A percentile compares a stretch with the other conserved stretches of the same genome.
Conservation (phyloP, 345 rosid genomes). For the Eucalyptus cloeziana region DNA sequence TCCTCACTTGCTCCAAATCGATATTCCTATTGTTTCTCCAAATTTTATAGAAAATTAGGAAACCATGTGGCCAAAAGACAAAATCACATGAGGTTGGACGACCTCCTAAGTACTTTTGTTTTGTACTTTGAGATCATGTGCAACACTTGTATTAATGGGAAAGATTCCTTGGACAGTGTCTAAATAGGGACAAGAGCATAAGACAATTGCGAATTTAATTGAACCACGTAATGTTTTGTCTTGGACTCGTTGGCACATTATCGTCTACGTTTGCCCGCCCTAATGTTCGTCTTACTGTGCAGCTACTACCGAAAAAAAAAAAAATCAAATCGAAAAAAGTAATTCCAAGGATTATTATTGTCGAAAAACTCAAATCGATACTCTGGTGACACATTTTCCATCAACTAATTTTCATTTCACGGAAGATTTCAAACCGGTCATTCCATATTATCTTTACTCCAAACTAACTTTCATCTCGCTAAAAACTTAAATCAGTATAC, state of each 20-base stretch:
- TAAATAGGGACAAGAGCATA: neutral
- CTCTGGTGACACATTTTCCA: fast-evolving
- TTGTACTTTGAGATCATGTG: neutral
- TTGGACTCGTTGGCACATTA: neutral
- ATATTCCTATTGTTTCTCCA: neutral
- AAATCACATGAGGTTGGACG: neutral
- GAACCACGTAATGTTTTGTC: neutral
- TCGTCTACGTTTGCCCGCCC: neutral
- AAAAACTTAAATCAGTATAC: neutral
- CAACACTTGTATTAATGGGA: neutral
- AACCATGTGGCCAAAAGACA: neutral
- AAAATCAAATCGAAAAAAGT: no score
- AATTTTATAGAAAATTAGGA: neutral
- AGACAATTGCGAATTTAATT: neutral
- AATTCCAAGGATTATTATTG: neutral
- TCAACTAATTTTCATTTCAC: no score
- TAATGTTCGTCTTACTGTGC: neutral
- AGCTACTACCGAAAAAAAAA: neutral
- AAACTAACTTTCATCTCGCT: neutral
- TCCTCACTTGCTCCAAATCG: neutral
- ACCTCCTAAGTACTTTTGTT: neutral
- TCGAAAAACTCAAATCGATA: fast-evolving
- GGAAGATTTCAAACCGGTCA: neutral
- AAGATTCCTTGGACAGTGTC: neutral
- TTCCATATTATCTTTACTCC: fast-evolving